Base-by-base conservation (phyloP, 2,329 filamentous ascomycete genomes). In the Penicillium fuscoglaucum region DNA sequence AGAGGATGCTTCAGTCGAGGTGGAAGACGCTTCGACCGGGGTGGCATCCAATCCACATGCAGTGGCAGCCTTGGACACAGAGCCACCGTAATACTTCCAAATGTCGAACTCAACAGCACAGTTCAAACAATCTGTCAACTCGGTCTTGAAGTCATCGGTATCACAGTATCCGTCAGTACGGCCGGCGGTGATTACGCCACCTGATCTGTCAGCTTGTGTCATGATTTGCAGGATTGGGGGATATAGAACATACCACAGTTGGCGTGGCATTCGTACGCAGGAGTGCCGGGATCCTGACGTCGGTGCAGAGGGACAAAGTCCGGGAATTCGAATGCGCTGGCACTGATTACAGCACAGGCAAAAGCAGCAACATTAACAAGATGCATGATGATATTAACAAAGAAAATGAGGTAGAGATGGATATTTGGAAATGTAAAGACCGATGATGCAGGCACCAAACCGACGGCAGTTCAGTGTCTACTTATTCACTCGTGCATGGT, bases 41-140 rank as follows among this genome's bases (percentile, higher is more conserved):
- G 59, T 61, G 4, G 54, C 59, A 45, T 61, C 52, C 13, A 59
- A 57, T 59, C 78, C 78, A 9, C 64, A 71, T 15, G 57, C 54
- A 17, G 71, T 60, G 13, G 79, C 79, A 24, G 75, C 77, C 1
- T 63, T 63, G 19, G 63, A 60, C 21, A 82, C 74, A 10, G 72
- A 68, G 19, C 63, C 56, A 17, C 78, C 75, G 50, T 82, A 82
- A 59, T 75, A 72, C 44, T 73, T 63, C 79, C 79, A 81, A 62
- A 82, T 78, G 31, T 79, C 68, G 52, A 73, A 76, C 21, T 74
- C 65, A 33, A 74, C 60, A 43, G 79, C 79, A 57, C 80, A 82
- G 47, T 77, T 67, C 29, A 82, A 72, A 62, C 72, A 74, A 6
- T 57, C 67, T 13, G 61, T 58, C n/a, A 74, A 63, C 17, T 66